Conservation (phyloP, 192 early-diverging fungal genomes). For the Phycomyces blakesleeanus region DNA sequence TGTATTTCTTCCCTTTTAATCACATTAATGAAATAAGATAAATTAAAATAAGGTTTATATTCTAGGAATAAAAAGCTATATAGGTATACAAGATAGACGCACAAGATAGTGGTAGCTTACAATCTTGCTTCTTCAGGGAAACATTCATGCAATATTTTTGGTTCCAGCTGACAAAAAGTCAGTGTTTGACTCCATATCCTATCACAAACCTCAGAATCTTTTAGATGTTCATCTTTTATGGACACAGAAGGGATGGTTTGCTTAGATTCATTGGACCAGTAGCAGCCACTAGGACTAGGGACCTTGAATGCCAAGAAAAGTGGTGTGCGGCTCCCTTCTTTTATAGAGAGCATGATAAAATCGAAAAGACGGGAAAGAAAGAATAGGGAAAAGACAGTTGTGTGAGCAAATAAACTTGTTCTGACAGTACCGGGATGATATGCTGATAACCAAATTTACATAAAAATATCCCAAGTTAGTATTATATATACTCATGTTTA, state of each 20-base stretch:
- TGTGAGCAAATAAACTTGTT: conserved; percentile 8
- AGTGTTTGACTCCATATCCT: too few relatives aligned
- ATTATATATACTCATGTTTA: not conserved
- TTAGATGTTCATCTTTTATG: too few relatives aligned
- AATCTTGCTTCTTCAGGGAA: too few relatives aligned
- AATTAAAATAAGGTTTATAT: too few relatives aligned
- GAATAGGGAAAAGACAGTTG: conserved; percentile 1
- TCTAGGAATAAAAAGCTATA: too few relatives aligned
- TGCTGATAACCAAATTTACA: not conserved
- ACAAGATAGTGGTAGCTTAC: too few relatives aligned
- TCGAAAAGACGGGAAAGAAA: not conserved
- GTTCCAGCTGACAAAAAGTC: too few relatives aligned
- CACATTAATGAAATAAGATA: too few relatives aligned
- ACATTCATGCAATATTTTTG: too few relatives aligned
- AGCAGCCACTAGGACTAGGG: not conserved
- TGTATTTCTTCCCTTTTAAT: too few relatives aligned
- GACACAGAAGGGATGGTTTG: not conserved
- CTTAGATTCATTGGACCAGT: not conserved
- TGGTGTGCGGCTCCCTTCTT: conserved; percentile 14
- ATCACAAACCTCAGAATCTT: too few relatives aligned
- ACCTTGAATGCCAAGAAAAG: not conserved
- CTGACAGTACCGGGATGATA: conserved; percentile 19
- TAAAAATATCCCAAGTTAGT: not conserved
- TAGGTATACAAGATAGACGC: too few relatives aligned
- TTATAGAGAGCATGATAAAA: conserved; percentile 13